Base-by-base conservation (phyloP, 257 asterid species). In the Henckelia pumila region DNA sequence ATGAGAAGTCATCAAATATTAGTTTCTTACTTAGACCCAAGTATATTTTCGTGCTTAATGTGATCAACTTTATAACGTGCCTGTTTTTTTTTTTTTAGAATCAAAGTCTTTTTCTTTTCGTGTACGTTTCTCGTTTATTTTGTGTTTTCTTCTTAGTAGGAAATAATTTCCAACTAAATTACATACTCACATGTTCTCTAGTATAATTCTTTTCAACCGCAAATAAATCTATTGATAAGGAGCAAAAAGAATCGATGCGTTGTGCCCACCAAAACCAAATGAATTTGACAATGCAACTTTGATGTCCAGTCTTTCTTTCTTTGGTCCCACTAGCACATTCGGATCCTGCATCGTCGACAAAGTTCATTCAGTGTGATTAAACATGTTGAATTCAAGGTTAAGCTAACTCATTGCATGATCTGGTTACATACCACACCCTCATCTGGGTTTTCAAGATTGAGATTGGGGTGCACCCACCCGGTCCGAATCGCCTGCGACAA, bases 261-360 rank as follows among this genome's bases (percentile, higher is more conserved):
- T 91, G 69, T 86, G 96, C 65, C 96, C 98, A 60, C 96, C 96
- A 66, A 88, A 91, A 33, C 97, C 97, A 66, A 86, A 91, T 35
- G 97, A 91, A 75, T 88, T 86, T n/a, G 98, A 91, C 84, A 88
- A 56, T 21, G 95, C 97, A 79, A 91, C 96, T 73, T 89, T 91
- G 61, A 91, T 66, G 64, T 80, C 78, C 56, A 91, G 65, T 63
- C 80, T 82, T 78, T 91, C 97, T 76, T 88, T 91, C 37, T 59
- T 84, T 2, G 88, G 77, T 44, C 96, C 97, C 59, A 91, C 96
- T 70, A 91, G 83, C 73, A 88, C 75, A 8, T 55, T 82, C 19
- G 74, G 52, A 73, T 91, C 96, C 97, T 91, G 28, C 53, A 74
- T 55, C n/a, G 19, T 40, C 19, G 30, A 28, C 30, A 28, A 4